Base-by-base conservation (phyloP, 768 basidiomycete genomes). In the Tulasnella calospora region DNA sequence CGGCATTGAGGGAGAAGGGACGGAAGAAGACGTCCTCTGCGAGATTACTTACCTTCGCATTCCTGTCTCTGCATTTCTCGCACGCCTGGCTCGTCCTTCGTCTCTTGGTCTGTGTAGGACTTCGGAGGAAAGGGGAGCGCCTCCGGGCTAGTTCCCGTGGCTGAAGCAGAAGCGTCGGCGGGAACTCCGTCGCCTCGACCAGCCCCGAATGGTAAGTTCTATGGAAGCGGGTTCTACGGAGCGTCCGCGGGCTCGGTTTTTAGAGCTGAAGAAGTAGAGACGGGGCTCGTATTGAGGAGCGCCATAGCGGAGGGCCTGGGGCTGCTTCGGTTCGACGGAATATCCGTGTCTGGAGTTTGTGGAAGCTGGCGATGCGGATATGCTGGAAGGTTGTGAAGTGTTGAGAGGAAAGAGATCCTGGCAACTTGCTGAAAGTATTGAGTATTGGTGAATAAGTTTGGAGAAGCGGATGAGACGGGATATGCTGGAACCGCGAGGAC, bases 11-110 rank as follows among this genome's bases (percentile, higher is more conserved):
- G n/a, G 35, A 19, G 73, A 33, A 40, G 71, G 71, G 71, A 6
- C 71, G 36, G 36, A 67, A 67, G 61, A 67, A 67, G 61, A 67
- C n/a, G n/a, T n/a, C n/a, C n/a, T n/a, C n/a, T n/a, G n/a, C n/a
- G n/a, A 9, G 30, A 67, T 30, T 36, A 80, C 81, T 83, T 74
- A 84, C 83, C 79, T 80, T 83, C 3, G 83, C 83, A 79, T 84
- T 84, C n/a, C 83, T 61, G 6, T 81, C 78, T 40, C 83, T 74
- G 78, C 83, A 84, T 69, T 82, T 82, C 78, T 84, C 83, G 72
- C 83, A 84, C 21, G 83, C 83, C 80, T 84, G 83, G 41, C 81
- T 79, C 13, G 82, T 82, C 78, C 83, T 81, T 75, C 82, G 82
- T 44, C 79, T 12, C 44, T 79, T 79, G 19, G 78, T 79, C 44